Evolutionary conservation across 805 yeast species (phyloP).

Genomic region (Spathaspora arborariae): DNA sequence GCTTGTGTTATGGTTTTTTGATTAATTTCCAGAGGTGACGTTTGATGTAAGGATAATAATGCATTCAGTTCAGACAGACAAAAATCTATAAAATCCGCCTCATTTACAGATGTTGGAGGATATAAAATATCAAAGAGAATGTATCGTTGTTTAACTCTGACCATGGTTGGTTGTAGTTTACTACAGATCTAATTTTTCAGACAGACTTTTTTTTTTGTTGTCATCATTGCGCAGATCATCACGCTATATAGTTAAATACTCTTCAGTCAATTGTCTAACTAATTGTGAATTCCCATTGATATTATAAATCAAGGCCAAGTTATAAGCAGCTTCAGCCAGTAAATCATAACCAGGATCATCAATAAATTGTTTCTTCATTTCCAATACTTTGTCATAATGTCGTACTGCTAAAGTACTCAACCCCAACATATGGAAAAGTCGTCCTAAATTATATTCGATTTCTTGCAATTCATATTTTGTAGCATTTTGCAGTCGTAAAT

Average conservation of each 20-base stretch:
- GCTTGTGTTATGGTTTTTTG: conserved; percentile 48
- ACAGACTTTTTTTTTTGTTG: neutral
- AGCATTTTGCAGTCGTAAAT: conserved; percentile 39
- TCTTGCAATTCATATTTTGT: conserved; percentile 63
- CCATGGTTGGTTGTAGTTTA: conserved; percentile 48
- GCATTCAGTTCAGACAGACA: conserved; percentile 32
- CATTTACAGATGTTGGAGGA: conserved; percentile 34
- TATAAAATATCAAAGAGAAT: conserved; percentile 74
- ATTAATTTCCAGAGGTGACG: conserved; percentile 42
- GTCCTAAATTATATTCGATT: conserved; percentile 75
- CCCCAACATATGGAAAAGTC: conserved; percentile 82
- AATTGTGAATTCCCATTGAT: conserved; percentile 66
- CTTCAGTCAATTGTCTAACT: conserved; percentile 62
- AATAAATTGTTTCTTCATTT: conserved; percentile 26
- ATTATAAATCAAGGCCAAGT: conserved; percentile 70
- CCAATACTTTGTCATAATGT: conserved; percentile 69
- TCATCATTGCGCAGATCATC: neutral
- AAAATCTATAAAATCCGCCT: conserved; percentile 17
- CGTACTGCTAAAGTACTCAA: conserved; percentile 66
- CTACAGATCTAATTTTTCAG: neutral
- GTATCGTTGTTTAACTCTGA: conserved; percentile 81
- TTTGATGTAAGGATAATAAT: conserved; percentile 45
- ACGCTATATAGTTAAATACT: conserved; percentile 44
- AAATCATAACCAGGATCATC: conserved; percentile 55
- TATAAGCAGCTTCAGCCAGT: conserved; percentile 80